phyloP scores from a whole-genome alignment of 2,329 filamentous ascomycete species.

The Neodidymelliopsis sp. region DNA sequence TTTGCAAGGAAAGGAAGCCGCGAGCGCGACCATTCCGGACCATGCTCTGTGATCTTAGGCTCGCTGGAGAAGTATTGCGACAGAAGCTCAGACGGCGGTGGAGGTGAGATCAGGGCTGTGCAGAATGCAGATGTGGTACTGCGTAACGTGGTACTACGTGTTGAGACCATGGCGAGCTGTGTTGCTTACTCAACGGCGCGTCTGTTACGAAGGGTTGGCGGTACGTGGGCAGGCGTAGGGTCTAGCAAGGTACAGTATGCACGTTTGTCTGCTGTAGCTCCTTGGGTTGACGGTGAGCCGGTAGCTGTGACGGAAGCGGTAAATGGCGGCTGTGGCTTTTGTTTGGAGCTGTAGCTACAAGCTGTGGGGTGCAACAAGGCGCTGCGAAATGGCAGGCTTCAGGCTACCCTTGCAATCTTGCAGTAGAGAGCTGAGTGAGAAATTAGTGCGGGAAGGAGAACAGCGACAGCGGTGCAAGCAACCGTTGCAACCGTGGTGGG shows the following conservation, averaged over 20 bases:
- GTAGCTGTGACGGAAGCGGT: constrained; percentile 8
- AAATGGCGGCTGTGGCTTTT: constrained; percentile 12
- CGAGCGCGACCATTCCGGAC: constrained; percentile 47
- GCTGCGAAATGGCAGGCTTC: constrained; percentile 5
- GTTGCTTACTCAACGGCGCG: neutral
- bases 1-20: constrained; percentile 52
- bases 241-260: neutral
- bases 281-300: neutral
- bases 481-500: neutral
- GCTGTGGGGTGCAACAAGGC: constrained; percentile 9
- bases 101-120: constrained; percentile 36
- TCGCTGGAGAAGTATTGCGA: constrained; percentile 33
- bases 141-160: constrained; percentile 30
- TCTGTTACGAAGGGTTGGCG: neutral
- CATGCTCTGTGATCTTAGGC: constrained; percentile 53
- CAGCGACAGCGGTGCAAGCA: constrained; percentile 2
- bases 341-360: constrained; percentile 4
- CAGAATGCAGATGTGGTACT: constrained; percentile 39
- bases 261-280: neutral
- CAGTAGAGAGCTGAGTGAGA: constrained; percentile 18
- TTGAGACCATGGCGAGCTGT: constrained; percentile 20
- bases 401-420: constrained; percentile 3
- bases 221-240: neutral
- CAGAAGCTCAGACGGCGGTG: constrained; percentile 35
- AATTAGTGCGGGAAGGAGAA: constrained; percentile 3